Evolutionary conservation across 2,329 filamentous ascomycete genomes (phyloP).

Genomic region (Trichoderma guizhouense): DNA sequence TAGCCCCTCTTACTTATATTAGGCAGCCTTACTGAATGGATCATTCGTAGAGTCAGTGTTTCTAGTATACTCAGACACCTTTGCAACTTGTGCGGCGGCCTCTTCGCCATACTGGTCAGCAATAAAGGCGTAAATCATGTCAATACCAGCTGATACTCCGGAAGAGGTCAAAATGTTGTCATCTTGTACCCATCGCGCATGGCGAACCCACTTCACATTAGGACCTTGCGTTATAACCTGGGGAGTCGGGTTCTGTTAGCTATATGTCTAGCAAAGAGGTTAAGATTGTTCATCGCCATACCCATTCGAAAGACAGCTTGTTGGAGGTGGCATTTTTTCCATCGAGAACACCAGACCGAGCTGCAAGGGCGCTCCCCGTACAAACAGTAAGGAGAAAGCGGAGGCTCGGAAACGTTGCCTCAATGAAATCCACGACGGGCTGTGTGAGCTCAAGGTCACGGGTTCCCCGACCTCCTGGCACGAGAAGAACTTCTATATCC

Average conservation of each 20-base stretch:
- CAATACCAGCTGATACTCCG: conserved; percentile 48
- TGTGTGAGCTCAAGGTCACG: conserved; percentile 25
- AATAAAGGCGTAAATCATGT: conserved; percentile 37
- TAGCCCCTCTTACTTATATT: background rate
- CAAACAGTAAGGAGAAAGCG: conserved; percentile 59
- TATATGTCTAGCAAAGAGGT: background rate
- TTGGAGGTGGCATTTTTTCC: conserved; percentile 59
- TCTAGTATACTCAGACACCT: conserved; percentile 56
- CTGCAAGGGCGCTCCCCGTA: conserved; percentile 55
- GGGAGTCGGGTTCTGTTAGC: background rate
- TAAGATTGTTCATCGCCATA: background rate
- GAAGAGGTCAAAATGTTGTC: conserved; percentile 61
- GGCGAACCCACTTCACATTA: conserved; percentile 51
- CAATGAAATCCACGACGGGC: conserved; percentile 41
- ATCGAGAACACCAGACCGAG: conserved; percentile 54
- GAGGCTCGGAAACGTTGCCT: conserved; percentile 39
- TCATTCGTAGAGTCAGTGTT: conserved; percentile 49
- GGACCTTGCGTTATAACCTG: conserved; percentile 38
- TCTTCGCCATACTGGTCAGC: conserved; percentile 46
- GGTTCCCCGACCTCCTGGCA: conserved; percentile 38
- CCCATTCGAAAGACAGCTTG: conserved; percentile 49
- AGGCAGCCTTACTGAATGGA: conserved; percentile 40
- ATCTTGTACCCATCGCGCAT: conserved; percentile 58
- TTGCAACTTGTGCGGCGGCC: conserved; percentile 45
- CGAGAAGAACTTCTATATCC: conserved; percentile 38